These are phyloP conservation scores for Zygosaccharomyces rouxii DNA, from an alignment of 805 yeast genomes.

Conservation along the genomic window DNA sequence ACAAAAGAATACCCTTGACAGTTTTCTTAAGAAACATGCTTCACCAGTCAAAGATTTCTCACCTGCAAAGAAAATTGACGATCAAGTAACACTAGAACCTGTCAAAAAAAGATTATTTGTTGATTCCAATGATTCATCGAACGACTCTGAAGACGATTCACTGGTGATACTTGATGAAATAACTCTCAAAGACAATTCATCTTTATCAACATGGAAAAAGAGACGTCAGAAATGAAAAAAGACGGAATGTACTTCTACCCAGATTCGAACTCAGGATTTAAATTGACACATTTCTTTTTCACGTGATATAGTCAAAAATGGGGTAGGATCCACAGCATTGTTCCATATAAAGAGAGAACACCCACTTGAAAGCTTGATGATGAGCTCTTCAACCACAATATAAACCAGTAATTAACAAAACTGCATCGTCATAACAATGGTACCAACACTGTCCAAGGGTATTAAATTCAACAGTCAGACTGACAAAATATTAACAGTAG, in stretches of 20 bases:
- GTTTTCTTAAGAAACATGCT: slow-evolving; percentile 21
- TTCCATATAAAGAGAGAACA: background rate
- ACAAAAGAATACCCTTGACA: slow-evolving; percentile 28
- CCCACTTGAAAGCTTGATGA: background rate
- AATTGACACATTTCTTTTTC: background rate
- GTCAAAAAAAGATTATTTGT: slow-evolving; percentile 25
- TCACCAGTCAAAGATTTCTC: slow-evolving; percentile 18
- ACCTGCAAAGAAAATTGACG: background rate
- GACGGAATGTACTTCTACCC: background rate
- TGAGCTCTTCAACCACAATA: background rate
- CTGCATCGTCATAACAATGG: slow-evolving; percentile 9
- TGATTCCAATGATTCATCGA: slow-evolving; percentile 12
- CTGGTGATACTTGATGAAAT: slow-evolving; percentile 20
- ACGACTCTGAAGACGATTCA: slow-evolving; percentile 15
- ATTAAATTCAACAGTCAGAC: slow-evolving; percentile 41
- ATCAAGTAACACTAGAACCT: slow-evolving; percentile 5
- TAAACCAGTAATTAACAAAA: background rate
- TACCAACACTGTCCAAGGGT: slow-evolving; percentile 36
- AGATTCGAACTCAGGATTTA: background rate
- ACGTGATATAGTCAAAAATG: background rate
- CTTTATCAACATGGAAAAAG: background rate
- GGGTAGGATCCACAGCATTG: background rate
- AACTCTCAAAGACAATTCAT: background rate
- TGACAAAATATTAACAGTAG: slow-evolving; percentile 53
- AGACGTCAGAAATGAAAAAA: background rate